phyloP scores from a whole-genome alignment of 768 basidiomycete species.

The Panaeolus cyanescens region DNA sequence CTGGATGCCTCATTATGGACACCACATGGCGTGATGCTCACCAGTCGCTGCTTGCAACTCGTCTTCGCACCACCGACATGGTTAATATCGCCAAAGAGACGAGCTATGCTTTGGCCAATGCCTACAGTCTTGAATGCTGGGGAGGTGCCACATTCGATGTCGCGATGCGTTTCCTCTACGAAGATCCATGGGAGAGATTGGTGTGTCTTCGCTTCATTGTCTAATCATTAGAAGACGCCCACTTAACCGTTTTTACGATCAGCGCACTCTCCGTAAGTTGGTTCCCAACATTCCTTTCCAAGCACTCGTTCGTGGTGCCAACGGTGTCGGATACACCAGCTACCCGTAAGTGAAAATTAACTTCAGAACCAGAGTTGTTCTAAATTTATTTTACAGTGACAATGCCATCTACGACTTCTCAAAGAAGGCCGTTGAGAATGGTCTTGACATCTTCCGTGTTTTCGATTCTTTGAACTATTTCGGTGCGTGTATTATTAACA shows the following conservation, averaged over 20 bases:
- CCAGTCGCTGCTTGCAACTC: constrained; percentile 95
- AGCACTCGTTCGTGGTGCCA: constrained; percentile 97
- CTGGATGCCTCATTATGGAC: constrained; percentile 95
- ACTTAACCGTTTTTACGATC: constrained; percentile 11
- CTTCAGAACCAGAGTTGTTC: not conserved
- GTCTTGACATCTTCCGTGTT: constrained; percentile 98
- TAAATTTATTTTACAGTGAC: constrained; percentile 53
- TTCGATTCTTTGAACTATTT: constrained; percentile 99
- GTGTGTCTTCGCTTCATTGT: constrained; percentile 41
- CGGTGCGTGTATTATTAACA: constrained; percentile 51
- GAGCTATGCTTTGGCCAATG: constrained; percentile 90
- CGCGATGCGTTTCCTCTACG: constrained; percentile 98
- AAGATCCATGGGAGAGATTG: constrained; percentile 99
- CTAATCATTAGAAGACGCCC: not conserved
- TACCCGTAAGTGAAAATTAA: constrained; percentile 71
- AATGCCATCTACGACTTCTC: constrained; percentile 99
- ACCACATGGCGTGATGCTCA: constrained; percentile 99
- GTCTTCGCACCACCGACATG: constrained; percentile 95
- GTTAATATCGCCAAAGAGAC: constrained; percentile 99
- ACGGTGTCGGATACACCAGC: constrained; percentile 98
- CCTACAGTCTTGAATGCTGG: constrained; percentile 98
- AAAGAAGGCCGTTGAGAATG: constrained; percentile 99
- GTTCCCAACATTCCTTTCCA: constrained; percentile 99
- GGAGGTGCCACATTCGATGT: constrained; percentile 99
- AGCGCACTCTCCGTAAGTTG: constrained; percentile 91